Evolutionary conservation across 345 rosid species (phyloP), one percentile per base, ranked within the genome.

Genomic region (Linum trigynum): DNA sequence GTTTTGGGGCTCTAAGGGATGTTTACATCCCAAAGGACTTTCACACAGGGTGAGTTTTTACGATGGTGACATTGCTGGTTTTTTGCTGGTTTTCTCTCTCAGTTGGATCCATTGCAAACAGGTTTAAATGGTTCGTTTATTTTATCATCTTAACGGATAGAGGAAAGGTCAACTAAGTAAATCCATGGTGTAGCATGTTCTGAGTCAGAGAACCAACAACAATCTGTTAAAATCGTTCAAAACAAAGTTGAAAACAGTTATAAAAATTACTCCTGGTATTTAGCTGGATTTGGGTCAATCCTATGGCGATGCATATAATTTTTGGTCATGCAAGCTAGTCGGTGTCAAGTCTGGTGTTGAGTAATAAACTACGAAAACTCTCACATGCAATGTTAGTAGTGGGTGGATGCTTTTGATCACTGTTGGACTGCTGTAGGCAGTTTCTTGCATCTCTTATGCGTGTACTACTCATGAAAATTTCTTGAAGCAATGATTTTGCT

Each of bases 11-110:
- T 63, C 95, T 94, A 61, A 86, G 95, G 72, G 97, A 90, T 71
- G 96, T 94, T 11, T 94, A 94, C 78, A 80, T 94, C 66, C 97
- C 99, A 0, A 83, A 84, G 79, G 97, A 94, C 69, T 94, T 85
- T 73, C 83, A 89, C 80, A 77, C 97, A 38, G 96, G 99, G 99
- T 94, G 66, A 75, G 91, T 68, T 62, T 65, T 59, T 23, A 42
- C 5, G 12, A 5, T 65, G 38, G 7, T 7, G 10, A 39, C 41
- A 11, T 55, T 12, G 4, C 23, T 55, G 15, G 15, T 55, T 55
- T 55, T 16, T 23, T 23, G 32, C 32, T 23, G 32, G 32, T 23
- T 23, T 23, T 23, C 32, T 23, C 32, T 23, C 32, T 23, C 32
- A 23, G 32, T 23, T 23, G 4, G 15, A 14, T 16, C 16, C 57